Conservation (phyloP, 805 yeast genomes). For the Ogataea ramenticola region DNA sequence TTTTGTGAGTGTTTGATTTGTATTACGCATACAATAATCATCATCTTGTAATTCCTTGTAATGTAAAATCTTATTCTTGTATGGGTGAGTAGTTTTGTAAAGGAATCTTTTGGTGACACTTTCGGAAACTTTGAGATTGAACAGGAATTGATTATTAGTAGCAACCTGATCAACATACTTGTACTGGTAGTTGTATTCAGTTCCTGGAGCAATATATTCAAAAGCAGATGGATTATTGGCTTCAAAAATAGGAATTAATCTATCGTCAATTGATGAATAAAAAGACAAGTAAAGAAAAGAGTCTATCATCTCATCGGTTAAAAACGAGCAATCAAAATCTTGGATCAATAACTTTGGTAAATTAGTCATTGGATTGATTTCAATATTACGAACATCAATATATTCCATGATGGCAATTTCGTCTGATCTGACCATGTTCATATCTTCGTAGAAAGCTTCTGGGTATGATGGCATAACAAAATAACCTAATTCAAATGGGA, state of each 20-base stretch:
- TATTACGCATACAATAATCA: too few species aligned
- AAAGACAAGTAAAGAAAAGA: not conserved
- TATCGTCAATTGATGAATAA: not conserved
- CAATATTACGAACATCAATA: not conserved
- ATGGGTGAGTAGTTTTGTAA: not conserved
- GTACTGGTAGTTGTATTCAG: not conserved
- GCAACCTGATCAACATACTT: not conserved
- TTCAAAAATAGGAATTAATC: not conserved
- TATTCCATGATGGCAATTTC: not conserved
- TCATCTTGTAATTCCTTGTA: too few species aligned
- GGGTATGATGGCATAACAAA: not conserved
- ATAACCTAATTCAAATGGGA: not conserved
- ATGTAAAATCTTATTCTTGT: not conserved
- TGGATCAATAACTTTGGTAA: not conserved
- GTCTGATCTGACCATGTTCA: not conserved
- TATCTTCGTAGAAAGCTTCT: not conserved
- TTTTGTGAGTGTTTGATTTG: too few species aligned
- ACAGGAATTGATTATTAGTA: too few species aligned
- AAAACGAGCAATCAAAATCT: not conserved
- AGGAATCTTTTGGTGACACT: not conserved
- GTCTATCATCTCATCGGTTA: not conserved
- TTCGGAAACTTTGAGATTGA: not conserved
- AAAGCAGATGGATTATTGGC: not conserved
- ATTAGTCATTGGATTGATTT: not conserved
- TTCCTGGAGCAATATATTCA: not conserved